phyloP scores from a whole-genome alignment of 768 basidiomycete species.

The Termitomyces titanicus region DNA sequence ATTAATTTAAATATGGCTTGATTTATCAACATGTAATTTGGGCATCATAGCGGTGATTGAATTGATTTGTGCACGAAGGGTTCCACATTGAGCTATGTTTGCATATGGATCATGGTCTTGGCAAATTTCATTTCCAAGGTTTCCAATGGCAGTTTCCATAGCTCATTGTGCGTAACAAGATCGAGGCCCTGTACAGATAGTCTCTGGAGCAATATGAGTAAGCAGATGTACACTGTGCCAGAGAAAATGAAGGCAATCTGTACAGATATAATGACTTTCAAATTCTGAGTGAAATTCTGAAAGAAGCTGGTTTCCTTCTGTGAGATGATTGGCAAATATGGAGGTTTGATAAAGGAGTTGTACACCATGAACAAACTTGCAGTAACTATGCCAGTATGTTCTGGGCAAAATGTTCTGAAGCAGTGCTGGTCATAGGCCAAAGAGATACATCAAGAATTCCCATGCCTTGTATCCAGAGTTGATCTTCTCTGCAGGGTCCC shows the following conservation, averaged over 20 bases:
- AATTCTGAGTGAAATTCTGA: slow-evolving; percentile 2
- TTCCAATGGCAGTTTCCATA: slow-evolving; percentile 12
- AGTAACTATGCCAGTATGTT: slow-evolving; percentile 21
- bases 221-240: slow-evolving; percentile 5
- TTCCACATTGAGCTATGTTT: background rate
- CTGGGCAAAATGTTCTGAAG: slow-evolving; percentile 21
- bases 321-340: slow-evolving; percentile 7
- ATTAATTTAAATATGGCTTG: too few species aligned
- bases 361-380: slow-evolving; percentile 23
- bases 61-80: too few species aligned
- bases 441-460: too few species aligned
- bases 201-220: too few species aligned
- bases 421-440: slow-evolving; percentile 24
- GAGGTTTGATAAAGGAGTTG: slow-evolving; percentile 20
- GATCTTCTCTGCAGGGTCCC: too few species aligned
- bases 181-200: background rate
- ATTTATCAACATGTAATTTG: too few species aligned
- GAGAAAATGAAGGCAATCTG: slow-evolving; percentile 8
- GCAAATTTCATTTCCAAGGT: too few species aligned
- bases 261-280: background rate
- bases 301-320: background rate
- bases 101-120: slow-evolving; percentile 11
- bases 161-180: slow-evolving; percentile 5
- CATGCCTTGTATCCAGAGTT: too few species aligned
- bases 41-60: background rate